These are phyloP conservation scores for Ceratobasidium sp. DNA, from an alignment of 1,284 basidiomycete genomes.

Conservation along the genomic window DNA sequence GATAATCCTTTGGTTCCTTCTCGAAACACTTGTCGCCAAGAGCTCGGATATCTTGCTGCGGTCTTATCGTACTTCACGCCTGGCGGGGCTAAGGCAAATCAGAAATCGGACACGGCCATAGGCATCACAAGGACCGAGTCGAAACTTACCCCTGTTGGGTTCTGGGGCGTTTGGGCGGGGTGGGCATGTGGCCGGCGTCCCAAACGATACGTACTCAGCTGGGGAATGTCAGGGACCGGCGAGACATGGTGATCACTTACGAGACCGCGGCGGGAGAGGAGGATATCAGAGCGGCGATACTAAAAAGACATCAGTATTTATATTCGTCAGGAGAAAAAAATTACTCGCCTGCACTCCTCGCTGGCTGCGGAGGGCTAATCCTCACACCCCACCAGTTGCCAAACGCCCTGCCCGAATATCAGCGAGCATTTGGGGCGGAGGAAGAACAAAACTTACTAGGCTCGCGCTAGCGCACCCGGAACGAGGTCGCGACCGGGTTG, in stretches of 20 bases:
- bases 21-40: too few species aligned
- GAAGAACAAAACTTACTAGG: background rate
- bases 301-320: background rate
- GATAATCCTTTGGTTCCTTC: too few species aligned
- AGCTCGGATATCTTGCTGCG: too few species aligned
- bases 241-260: background rate
- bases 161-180: background rate
- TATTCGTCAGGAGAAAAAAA: background rate
- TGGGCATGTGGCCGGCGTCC: background rate
- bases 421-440: background rate
- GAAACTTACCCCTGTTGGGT: background rate
- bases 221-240: too few species aligned
- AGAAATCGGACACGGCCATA: background rate
- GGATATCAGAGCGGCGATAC: background rate
- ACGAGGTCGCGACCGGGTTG: background rate
- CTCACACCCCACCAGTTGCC: background rate
- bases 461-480: background rate
- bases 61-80: too few species aligned
- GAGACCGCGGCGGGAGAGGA: background rate
- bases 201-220: background rate
- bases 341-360: background rate
- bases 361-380: background rate
- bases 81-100: background rate
- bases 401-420: background rate
- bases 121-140: background rate